Percentiles rank a stretch among this genome's conserved stretches.
Conservation (phyloP, 75 land plant species). For the Adiantum capillusveneris region DNA sequence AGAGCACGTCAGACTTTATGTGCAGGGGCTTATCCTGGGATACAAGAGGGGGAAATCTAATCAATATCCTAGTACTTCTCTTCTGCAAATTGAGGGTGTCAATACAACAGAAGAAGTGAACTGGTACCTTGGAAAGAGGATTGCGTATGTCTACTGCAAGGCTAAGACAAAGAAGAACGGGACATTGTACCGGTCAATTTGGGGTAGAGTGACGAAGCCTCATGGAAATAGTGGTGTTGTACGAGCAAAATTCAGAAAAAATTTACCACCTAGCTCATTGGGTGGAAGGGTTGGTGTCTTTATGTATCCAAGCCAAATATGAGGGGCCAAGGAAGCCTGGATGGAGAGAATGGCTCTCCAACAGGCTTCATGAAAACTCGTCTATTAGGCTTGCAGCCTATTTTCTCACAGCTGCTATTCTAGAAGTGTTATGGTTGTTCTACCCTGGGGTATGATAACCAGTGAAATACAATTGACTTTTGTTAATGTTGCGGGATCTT, state of each 20-base stretch:
- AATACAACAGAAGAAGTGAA: constrained; percentile 62
- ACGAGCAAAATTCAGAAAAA: constrained; percentile 77
- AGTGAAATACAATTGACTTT: too few relatives aligned
- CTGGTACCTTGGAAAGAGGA: constrained; percentile 65
- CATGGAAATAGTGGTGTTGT: constrained; percentile 96
- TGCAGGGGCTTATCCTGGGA: too few relatives aligned
- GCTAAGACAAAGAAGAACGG: constrained; percentile 80
- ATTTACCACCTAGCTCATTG: constrained; percentile 80
- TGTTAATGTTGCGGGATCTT: too few relatives aligned
- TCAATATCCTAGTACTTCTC: constrained; percentile 56
- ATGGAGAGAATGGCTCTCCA: too few relatives aligned
- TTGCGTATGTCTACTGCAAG: constrained; percentile 86
- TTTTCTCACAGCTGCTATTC: too few relatives aligned
- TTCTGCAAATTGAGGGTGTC: constrained; percentile 66
- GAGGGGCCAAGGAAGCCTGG: too few relatives aligned
- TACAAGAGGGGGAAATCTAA: too few relatives aligned
- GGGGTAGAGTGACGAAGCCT: constrained; percentile 81
- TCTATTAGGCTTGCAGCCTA: too few relatives aligned
- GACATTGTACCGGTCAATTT: constrained; percentile 65
- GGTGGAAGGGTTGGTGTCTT: constrained; percentile 74
- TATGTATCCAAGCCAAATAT: constrained; percentile 92
- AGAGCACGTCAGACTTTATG: too few relatives aligned
- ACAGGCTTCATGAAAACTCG: too few relatives aligned
- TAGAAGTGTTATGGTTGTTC: too few relatives aligned
- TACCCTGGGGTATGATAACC: too few relatives aligned